These are phyloP conservation scores for Penicillium sp. DNA, from an alignment of 2,329 filamentous ascomycete species.

Conservation along the genomic window DNA sequence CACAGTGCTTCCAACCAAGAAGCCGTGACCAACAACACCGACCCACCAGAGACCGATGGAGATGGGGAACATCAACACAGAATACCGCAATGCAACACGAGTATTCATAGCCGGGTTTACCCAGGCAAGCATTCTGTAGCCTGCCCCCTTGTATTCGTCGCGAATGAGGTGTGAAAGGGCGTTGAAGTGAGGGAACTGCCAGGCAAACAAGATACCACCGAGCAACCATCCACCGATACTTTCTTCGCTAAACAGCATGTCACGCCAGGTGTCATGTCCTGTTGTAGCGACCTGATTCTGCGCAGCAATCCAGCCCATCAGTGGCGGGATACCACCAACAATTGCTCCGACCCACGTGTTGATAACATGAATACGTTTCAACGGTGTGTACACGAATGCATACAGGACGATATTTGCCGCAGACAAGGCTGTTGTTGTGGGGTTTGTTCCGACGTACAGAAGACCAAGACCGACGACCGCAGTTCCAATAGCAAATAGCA, in stretches of 20 bases:
- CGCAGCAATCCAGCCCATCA: constrained; percentile 98
- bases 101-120: constrained; percentile 82
- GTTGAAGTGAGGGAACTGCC: constrained; percentile 99
- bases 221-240: constrained; percentile 83
- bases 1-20: constrained; percentile 74
- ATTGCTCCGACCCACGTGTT: constrained; percentile 97
- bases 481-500: constrained; percentile 75
- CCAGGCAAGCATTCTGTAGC: constrained; percentile 76
- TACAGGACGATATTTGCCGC: constrained; percentile 85
- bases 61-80: constrained; percentile 79
- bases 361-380: constrained; percentile 80
- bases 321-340: constrained; percentile 86
- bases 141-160: constrained; percentile 77
- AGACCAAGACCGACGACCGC: constrained; percentile 68
- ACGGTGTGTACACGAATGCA: constrained; percentile 85
- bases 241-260: constrained; percentile 71
- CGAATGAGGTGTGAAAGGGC: constrained; percentile 84
- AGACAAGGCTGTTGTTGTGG: constrained; percentile 84
- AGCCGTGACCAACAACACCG: constrained; percentile 82
- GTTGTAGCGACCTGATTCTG: constrained; percentile 79
- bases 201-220: constrained; percentile 80
- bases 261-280: constrained; percentile 71
- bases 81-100: constrained; percentile 85
- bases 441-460: constrained; percentile 88
- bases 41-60: constrained; percentile 76